phyloP scores from a whole-genome alignment of 23 red algal genomes.

The Gracilaria caudata region DNA sequence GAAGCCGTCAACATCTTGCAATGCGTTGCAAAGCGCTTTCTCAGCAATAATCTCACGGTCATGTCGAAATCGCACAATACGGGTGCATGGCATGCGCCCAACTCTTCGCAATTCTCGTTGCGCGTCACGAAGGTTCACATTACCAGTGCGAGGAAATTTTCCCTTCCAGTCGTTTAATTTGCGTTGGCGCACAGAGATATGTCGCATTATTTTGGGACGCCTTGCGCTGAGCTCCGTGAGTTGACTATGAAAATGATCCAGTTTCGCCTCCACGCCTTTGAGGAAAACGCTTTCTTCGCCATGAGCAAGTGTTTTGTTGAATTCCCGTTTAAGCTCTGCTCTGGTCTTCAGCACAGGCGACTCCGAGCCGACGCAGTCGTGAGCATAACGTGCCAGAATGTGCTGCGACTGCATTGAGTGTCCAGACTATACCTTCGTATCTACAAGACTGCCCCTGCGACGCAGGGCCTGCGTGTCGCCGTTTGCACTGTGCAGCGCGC shows the following conservation, averaged over 20 bases:
- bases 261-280: not conserved
- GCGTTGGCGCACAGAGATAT: slow-evolving; percentile 9
- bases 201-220: not conserved
- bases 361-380: not conserved
- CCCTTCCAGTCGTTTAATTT: slow-evolving; percentile 36
- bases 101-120: not conserved
- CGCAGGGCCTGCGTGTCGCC: too few relatives aligned
- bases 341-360: not conserved
- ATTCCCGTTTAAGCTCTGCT: slow-evolving; percentile 5
- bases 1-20: slow-evolving; percentile 16
- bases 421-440: not conserved
- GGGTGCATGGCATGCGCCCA: not conserved
- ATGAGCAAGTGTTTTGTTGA: not conserved
- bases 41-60: not conserved
- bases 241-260: not conserved
- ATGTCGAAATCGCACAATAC: not conserved
- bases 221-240: not conserved
- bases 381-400: not conserved
- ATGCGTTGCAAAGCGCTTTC: not conserved
- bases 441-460: too few relatives aligned
- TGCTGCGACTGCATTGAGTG: not conserved
- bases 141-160: slow-evolving; percentile 5
- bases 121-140: not conserved
- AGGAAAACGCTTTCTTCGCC: slow-evolving; percentile 4
- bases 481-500: too few relatives aligned